A percentile compares a stretch with the other conserved stretches of the same genome.
These are phyloP conservation scores for Canna indica DNA, from an alignment of 176 grass and related monocot species.

Conservation along the genomic window DNA sequence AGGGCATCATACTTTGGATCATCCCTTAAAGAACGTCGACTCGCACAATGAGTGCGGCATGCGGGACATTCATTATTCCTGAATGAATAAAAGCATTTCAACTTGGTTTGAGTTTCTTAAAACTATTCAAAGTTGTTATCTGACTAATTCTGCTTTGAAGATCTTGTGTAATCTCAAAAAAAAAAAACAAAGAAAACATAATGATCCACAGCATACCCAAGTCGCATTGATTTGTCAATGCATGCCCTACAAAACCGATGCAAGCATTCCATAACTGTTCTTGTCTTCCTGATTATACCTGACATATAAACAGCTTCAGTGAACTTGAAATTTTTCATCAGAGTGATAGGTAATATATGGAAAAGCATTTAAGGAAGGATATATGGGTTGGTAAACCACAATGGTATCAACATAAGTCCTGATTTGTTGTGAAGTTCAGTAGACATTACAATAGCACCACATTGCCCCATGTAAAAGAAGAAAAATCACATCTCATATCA, in stretches of 20 bases:
- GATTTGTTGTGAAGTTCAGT: too few relatives aligned
- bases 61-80: slow-evolving; percentile 20
- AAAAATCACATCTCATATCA: too few relatives aligned
- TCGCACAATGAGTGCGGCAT: slow-evolving; percentile 18
- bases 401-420: not conserved
- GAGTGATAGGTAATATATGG: not conserved
- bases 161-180: not conserved
- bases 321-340: not conserved
- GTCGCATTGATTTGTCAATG: slow-evolving; percentile 32
- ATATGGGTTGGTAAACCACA: not conserved
- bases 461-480: too few relatives aligned
- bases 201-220: slow-evolving; percentile 14
- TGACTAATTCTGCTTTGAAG: not conserved
- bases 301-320: slow-evolving; percentile 3
- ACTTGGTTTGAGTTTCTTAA: not conserved
- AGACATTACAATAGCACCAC: too few relatives aligned
- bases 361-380: not conserved
- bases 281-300: slow-evolving; percentile 34
- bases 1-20: slow-evolving; percentile 14
- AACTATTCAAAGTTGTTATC: not conserved
- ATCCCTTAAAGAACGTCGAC: slow-evolving; percentile 21
- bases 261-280: slow-evolving; percentile 32
- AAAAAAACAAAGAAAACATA: not conserved
- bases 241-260: slow-evolving; percentile 32
- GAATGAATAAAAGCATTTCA: not conserved